Evolutionary conservation across 139 green algal species (phyloP).

Genomic region (Asterochloris erici): DNA sequence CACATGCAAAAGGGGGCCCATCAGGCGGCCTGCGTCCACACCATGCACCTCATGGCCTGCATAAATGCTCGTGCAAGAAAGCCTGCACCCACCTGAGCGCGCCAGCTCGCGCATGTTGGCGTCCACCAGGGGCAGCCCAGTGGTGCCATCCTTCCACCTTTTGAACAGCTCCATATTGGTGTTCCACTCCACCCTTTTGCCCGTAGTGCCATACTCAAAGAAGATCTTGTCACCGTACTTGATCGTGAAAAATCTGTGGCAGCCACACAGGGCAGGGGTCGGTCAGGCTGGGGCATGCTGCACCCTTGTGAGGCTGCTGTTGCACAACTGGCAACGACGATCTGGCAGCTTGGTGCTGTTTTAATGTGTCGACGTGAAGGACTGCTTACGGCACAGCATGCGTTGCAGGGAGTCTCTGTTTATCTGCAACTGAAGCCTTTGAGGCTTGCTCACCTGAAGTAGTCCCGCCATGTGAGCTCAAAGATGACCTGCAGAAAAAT

Average conservation of each 20-base stretch:
- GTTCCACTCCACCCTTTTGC: constrained; percentile 39
- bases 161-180: constrained; percentile 42
- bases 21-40: background rate
- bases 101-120: constrained; percentile 97
- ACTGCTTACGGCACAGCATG: too few relatives aligned
- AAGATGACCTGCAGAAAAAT: constrained; percentile 56
- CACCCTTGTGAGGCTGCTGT: too few relatives aligned
- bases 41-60: too few relatives aligned
- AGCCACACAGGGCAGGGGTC: background rate
- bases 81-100: constrained; percentile 56
- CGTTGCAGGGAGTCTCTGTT: too few relatives aligned
- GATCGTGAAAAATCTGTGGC: constrained; percentile 72
- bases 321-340: too few relatives aligned
- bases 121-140: constrained; percentile 93
- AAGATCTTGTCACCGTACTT: constrained; percentile 94
- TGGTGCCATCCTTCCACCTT: constrained; percentile 79
- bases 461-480: constrained; percentile 94
- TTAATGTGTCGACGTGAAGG: too few relatives aligned
- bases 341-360: too few relatives aligned
- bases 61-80: too few relatives aligned
- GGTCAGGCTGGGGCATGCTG: background rate
- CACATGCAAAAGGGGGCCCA: background rate
- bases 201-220: constrained; percentile 49
- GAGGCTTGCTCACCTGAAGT: constrained; percentile 57
- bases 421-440: too few relatives aligned